Evolutionary conservation across 768 basidiomycete genomes (phyloP).

Genomic region (Boletus reticuloceps): DNA sequence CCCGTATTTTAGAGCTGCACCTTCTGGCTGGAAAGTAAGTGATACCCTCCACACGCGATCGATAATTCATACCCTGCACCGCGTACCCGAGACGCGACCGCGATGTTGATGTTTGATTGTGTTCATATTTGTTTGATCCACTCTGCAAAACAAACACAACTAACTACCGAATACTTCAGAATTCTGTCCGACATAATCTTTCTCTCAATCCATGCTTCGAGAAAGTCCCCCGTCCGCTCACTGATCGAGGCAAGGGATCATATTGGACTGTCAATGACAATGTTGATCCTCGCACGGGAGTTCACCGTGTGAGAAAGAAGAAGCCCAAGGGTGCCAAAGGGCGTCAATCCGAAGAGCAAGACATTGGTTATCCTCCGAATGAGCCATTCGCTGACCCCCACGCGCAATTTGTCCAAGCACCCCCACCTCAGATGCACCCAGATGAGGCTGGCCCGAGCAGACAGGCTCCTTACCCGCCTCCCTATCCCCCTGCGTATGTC

Average conservation of each 20-base stretch:
- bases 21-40: conserved; percentile 90
- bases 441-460: conserved; percentile 63
- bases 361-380: conserved; percentile 62
- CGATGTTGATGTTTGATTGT: conserved; percentile 64
- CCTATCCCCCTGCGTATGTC: conserved; percentile 53
- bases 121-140: conserved; percentile 54
- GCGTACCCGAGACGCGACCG: conserved; percentile 42
- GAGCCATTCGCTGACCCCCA: conserved; percentile 57
- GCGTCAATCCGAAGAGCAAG: conserved; percentile 54
- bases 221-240: conserved; percentile 88
- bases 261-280: conserved; percentile 93
- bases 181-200: conserved; percentile 87
- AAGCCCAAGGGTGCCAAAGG: conserved; percentile 59
- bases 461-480: conserved; percentile 58
- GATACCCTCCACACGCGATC: neutral
- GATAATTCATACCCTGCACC: neutral
- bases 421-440: conserved; percentile 50
- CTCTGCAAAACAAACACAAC: conserved; percentile 28
- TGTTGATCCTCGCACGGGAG: conserved; percentile 85
- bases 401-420: conserved; percentile 50
- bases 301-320: conserved; percentile 87
- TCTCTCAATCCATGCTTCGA: conserved; percentile 90
- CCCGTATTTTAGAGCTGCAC: conserved; percentile 84
- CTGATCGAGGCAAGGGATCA: conserved; percentile 86
- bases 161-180: conserved; percentile 44